A percentile compares a stretch with the other conserved stretches of the same genome.
These are phyloP conservation scores for Excoecaria agallocha DNA, from an alignment of 345 rosid species.

Conservation along the genomic window DNA sequence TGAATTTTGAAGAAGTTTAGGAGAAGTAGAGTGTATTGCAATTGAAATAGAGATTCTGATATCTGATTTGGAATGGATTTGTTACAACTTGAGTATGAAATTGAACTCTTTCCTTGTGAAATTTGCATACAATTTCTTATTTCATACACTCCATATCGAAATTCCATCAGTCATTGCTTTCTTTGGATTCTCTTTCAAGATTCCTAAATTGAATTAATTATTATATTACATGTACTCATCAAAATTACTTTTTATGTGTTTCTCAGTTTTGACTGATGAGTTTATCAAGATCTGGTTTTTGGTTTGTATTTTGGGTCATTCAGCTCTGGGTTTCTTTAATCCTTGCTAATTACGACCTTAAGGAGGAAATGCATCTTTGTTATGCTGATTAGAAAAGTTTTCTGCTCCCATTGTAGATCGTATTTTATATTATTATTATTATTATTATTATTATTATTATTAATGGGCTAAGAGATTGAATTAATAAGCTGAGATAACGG, in stretches of 20 bases:
- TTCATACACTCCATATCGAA: slow-evolving; percentile 7
- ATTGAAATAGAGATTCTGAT: slow-evolving; percentile 18
- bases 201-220: not conserved
- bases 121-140: slow-evolving; percentile 14
- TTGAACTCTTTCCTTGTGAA: not conserved
- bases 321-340: not conserved
- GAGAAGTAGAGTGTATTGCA: not conserved
- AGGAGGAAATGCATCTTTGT: slow-evolving; percentile 7
- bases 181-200: not conserved
- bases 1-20: not conserved
- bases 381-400: not conserved
- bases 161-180: slow-evolving; percentile 1
- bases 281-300: slow-evolving; percentile 32
- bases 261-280: slow-evolving; percentile 1
- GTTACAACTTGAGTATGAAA: slow-evolving; percentile 7
- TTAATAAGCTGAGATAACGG: slow-evolving; percentile 3
- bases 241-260: not conserved
- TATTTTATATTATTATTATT: not conserved
- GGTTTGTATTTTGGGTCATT: not conserved
- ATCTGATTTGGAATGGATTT: slow-evolving; percentile 17
- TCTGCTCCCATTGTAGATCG: not conserved
- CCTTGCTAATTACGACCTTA: not conserved
- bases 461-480: not conserved
- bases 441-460: not conserved
- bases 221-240: not conserved